phyloP scores from a whole-genome alignment of 1,284 basidiomycete species.

The Apiotrichum gracile region DNA sequence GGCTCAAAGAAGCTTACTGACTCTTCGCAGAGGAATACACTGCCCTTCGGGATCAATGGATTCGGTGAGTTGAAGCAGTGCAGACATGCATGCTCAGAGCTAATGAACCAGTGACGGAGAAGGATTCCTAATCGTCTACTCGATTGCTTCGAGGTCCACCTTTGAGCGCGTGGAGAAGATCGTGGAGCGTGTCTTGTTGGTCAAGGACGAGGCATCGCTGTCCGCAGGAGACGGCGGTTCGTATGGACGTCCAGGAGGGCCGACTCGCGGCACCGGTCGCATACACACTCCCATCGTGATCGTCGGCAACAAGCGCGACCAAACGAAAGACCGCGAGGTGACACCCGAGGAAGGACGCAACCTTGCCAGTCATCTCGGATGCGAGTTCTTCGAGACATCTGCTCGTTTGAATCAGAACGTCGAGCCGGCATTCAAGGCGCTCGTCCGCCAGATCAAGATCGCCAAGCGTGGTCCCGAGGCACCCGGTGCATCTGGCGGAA shows the following conservation, averaged over 20 bases:
- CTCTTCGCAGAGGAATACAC: conserved; percentile 76
- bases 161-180: conserved; percentile 93
- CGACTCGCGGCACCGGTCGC: neutral
- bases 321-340: conserved; percentile 72
- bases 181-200: conserved; percentile 86
- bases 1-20: neutral
- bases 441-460: conserved; percentile 73
- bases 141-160: conserved; percentile 87
- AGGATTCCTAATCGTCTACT: conserved; percentile 70
- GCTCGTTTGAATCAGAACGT: conserved; percentile 95
- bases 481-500: neutral
- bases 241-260: neutral
- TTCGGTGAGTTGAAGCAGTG: conserved; percentile 59
- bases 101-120: conserved; percentile 73
- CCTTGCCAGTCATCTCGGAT: conserved; percentile 79
- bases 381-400: conserved; percentile 93
- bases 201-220: conserved; percentile 75
- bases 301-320: conserved; percentile 85
- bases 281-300: conserved; percentile 56
- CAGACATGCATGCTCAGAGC: neutral
- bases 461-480: conserved; percentile 22
- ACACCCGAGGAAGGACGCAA: conserved; percentile 79
- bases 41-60: conserved; percentile 98
- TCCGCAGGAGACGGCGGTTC: conserved; percentile 3
- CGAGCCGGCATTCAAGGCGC: conserved; percentile 82